phyloP scores from a whole-genome alignment of 2,329 filamentous ascomycete genomes.

The Tothia fuscella region DNA sequence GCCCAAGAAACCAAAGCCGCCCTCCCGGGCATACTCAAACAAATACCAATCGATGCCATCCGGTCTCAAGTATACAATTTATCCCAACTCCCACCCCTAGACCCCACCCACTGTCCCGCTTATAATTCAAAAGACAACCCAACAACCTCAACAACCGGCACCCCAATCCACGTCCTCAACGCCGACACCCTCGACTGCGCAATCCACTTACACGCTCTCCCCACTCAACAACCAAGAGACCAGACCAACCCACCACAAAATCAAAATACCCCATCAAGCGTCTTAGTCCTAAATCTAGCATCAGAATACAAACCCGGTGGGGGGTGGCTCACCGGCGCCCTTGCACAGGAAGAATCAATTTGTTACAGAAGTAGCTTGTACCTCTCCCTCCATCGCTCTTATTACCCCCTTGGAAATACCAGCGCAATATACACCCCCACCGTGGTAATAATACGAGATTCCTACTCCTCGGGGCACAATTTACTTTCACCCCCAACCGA shows the following conservation, averaged over 20 bases:
- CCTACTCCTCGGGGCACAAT: slow-evolving; percentile 33
- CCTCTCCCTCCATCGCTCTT: slow-evolving; percentile 32
- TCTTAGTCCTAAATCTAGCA: slow-evolving; percentile 57
- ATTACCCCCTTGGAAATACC: slow-evolving; percentile 42
- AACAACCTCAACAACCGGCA: background rate
- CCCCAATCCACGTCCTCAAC: slow-evolving; percentile 19
- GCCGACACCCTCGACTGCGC: slow-evolving; percentile 24
- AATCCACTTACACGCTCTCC: slow-evolving; percentile 15
- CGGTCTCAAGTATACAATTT: background rate
- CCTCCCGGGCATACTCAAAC: background rate
- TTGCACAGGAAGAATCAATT: slow-evolving; percentile 58
- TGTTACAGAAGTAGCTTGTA: slow-evolving; percentile 50
- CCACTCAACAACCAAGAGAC: background rate
- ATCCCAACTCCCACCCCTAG: background rate
- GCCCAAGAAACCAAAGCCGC: slow-evolving; percentile 15
- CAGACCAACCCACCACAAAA: too few species aligned
- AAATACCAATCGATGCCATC: slow-evolving; percentile 4
- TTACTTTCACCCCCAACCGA: slow-evolving; percentile 30
- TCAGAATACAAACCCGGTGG: slow-evolving; percentile 47
- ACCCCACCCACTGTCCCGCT: background rate
- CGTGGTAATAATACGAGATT: slow-evolving; percentile 46
- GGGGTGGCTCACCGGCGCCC: slow-evolving; percentile 48
- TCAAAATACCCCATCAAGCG: slow-evolving; percentile 20
- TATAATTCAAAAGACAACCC: background rate
- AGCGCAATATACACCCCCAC: slow-evolving; percentile 48